phyloP scores from a whole-genome alignment of 2,329 filamentous ascomycete genomes.

The Aspergillus glaucus region DNA sequence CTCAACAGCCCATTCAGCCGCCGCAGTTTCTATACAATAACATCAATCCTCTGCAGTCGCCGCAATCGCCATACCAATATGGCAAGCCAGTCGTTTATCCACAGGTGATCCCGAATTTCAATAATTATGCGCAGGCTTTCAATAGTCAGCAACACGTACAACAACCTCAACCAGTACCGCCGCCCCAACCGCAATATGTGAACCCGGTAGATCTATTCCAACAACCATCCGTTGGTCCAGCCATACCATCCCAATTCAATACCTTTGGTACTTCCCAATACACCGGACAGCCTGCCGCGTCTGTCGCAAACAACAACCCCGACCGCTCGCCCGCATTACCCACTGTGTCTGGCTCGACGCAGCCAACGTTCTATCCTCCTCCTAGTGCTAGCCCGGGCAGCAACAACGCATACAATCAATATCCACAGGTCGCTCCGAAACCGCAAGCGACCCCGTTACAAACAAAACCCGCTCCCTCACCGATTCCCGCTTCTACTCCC shows the following conservation, averaged over 20 bases:
- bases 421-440: slow-evolving; percentile 5
- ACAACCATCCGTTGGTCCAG: slow-evolving; percentile 24
- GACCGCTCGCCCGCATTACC: slow-evolving; percentile 10
- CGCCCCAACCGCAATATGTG: slow-evolving; percentile 29
- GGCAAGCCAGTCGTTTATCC: slow-evolving; percentile 30
- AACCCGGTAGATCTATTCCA: slow-evolving; percentile 33
- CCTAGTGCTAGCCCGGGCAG: slow-evolving; percentile 11
- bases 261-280: slow-evolving; percentile 22
- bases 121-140: slow-evolving; percentile 26
- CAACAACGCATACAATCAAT: slow-evolving; percentile 10
- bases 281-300: slow-evolving; percentile 18
- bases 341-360: slow-evolving; percentile 10
- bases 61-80: slow-evolving; percentile 26
- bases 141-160: slow-evolving; percentile 27
- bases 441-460: not conserved
- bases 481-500: not conserved
- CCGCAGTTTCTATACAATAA: slow-evolving; percentile 32
- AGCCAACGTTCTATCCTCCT: slow-evolving; percentile 15
- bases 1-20: slow-evolving; percentile 26
- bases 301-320: slow-evolving; percentile 14
- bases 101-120: slow-evolving; percentile 26
- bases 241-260: slow-evolving; percentile 22
- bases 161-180: slow-evolving; percentile 6
- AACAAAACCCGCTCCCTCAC: slow-evolving; percentile 4
- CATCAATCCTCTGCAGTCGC: slow-evolving; percentile 17